Evolutionary conservation across 768 basidiomycete species (phyloP).

Genomic region (Trametes cubensis): DNA sequence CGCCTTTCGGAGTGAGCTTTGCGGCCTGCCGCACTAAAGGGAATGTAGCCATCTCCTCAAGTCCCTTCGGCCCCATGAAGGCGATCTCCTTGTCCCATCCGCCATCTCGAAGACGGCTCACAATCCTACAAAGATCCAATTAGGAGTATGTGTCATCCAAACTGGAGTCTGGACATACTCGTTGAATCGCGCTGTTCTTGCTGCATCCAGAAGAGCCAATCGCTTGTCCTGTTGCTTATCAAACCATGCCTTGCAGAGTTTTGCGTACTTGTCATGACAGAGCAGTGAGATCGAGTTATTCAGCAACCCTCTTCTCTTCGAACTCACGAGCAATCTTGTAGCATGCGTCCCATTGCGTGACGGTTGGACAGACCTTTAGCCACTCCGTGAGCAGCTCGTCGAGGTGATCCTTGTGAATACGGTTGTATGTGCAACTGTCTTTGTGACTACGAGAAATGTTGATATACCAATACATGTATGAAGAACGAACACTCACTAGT

Average conservation of each 20-base stretch:
- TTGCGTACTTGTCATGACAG: background rate
- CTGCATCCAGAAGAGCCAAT: background rate
- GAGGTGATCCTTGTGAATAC: no score
- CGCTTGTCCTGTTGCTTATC: background rate
- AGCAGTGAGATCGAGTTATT: no score
- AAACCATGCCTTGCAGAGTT: background rate
- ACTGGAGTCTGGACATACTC: background rate
- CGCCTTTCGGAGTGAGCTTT: background rate
- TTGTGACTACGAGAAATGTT: no score
- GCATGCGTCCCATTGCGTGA: no score
- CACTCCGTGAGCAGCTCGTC: no score
- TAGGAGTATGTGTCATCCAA: background rate
- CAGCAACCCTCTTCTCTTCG: no score
- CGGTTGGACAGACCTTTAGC: no score
- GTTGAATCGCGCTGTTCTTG: background rate
- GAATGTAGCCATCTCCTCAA: background rate
- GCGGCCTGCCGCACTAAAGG: background rate
- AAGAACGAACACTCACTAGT: no score
- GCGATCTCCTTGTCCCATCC: slow-evolving; percentile 10
- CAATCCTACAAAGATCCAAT: background rate
- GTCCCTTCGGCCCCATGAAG: background rate
- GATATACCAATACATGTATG: no score
- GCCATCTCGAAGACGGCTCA: background rate
- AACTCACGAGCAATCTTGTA: no score
- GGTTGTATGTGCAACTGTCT: no score